Percentiles rank a stretch among this genome's conserved stretches.
These are phyloP conservation scores for Didymella pomorum DNA, from an alignment of 2,329 filamentous ascomycete species.

Conservation along the genomic window DNA sequence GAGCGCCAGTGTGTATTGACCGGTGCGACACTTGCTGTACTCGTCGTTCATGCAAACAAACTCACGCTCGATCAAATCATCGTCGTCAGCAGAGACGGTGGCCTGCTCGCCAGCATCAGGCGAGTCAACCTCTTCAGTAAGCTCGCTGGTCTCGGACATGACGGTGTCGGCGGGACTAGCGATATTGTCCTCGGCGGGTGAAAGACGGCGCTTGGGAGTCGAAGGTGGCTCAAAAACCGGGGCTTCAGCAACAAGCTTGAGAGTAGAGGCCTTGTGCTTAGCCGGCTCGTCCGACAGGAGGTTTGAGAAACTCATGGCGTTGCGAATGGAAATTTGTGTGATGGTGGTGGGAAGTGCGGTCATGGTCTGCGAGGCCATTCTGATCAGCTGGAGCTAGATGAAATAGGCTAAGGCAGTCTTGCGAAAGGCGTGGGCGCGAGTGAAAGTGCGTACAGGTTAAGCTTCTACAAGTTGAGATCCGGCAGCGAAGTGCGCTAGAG, in stretches of 20 bases:
- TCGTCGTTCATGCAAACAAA: conserved; percentile 47
- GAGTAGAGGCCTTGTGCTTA: not conserved
- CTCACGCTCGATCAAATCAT: conserved; percentile 32
- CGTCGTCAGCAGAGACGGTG: conserved; percentile 4
- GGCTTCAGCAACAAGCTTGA: conserved; percentile 4
- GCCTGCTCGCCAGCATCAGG: not conserved
- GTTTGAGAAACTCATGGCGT: conserved; percentile 38
- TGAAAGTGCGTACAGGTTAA: conserved; percentile 1
- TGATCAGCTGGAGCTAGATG: conserved; percentile 5
- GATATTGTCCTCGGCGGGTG: conserved; percentile 5
- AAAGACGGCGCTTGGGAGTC: conserved; percentile 14
- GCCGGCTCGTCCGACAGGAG: conserved; percentile 23
- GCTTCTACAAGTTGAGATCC: conserved; percentile 4
- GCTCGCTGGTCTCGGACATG: conserved; percentile 14
- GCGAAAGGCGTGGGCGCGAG: not conserved
- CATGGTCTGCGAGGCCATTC: conserved; percentile 11
- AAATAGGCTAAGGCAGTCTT: not conserved
- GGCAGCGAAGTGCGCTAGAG: conserved; percentile 10
- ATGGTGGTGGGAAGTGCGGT: conserved; percentile 4
- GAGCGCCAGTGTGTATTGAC: conserved; percentile 44
- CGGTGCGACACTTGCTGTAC: conserved; percentile 41
- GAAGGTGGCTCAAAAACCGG: conserved; percentile 11
- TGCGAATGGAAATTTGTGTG: conserved; percentile 23
- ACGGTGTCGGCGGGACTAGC: conserved; percentile 14
- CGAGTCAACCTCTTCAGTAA: conserved; percentile 1